phyloP scores from a whole-genome alignment of 768 basidiomycete genomes.

The Brasilioporus rufonigricans region DNA sequence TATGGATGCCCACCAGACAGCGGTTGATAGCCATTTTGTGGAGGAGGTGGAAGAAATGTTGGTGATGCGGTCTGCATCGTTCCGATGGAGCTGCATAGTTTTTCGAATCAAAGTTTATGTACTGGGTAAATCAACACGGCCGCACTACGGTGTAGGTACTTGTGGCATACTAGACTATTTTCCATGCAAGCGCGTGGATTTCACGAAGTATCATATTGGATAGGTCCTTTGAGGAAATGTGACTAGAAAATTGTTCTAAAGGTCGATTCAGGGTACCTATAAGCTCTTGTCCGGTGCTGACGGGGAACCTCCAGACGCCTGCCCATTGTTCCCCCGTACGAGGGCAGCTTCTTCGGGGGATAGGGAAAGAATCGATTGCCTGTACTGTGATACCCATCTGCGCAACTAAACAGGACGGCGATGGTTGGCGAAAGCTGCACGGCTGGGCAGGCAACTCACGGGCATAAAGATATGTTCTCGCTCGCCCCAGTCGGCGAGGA shows the following conservation, averaged over 20 bases:
- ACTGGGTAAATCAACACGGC: constrained; percentile 18
- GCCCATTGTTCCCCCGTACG: constrained; percentile 10
- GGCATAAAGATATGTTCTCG: constrained; percentile 69
- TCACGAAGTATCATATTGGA: too few relatives aligned
- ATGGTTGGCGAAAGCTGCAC: background rate
- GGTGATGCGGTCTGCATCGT: constrained; percentile 55
- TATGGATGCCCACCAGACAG: constrained; percentile 35
- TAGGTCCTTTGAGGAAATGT: background rate
- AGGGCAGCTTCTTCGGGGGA: constrained; percentile 51
- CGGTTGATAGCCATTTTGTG: constrained; percentile 35
- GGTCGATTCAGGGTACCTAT: background rate
- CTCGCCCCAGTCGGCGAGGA: constrained; percentile 69
- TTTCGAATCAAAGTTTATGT: constrained; percentile 60
- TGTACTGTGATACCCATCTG: constrained; percentile 52
- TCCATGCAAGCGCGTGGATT: too few relatives aligned
- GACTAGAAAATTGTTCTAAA: background rate
- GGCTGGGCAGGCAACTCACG: constrained; percentile 38
- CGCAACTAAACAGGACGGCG: constrained; percentile 40
- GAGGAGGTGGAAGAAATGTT: constrained; percentile 36
- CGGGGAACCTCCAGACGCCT: background rate
- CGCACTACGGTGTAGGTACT: background rate
- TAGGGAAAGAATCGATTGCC: constrained; percentile 54
- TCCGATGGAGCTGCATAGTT: constrained; percentile 69
- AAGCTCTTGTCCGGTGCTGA: constrained; percentile 4
- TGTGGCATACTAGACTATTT: background rate